Base-by-base conservation (phyloP, 2,329 filamentous ascomycete species). In the Aaosphaeria pasadenensis region DNA sequence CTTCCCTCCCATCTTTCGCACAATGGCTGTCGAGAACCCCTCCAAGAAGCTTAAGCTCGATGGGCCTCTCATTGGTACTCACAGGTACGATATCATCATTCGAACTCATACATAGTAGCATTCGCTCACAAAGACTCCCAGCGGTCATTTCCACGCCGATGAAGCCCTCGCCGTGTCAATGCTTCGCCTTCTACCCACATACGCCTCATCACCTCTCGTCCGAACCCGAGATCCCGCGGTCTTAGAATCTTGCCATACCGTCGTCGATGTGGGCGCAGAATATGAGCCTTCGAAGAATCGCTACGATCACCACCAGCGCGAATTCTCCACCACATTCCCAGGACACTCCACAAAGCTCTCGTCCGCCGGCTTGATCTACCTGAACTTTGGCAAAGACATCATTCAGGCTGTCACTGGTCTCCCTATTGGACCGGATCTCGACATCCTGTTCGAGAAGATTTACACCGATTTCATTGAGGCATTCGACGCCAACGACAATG, bases 291-390 rank as follows among this genome's bases (percentile, higher is more conserved):
- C 76, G 44, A 74, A 74, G 55, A 84, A 90, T 73, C 88, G 92
- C 62, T 99, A 89, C 78, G 94, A 99, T 74, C 94, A 99, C 77
- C 94, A 99, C 80, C 94, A 99, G 79, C 90, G 92, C 56, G 86
- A 85, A 66, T 99, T 99, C 78, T 74, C 75, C 50, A 87, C 88
- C 48, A 90, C 86, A 42, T 99, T 99, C 74, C 91, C 92, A 17
- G 82, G 82, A 51, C 87, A 88, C 64, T 70, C 74, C 46, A 99
- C 94, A 55, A 96, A 95, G 79, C 87, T 99, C 49, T 95, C 89
- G 47, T 95, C 89, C 51, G 94, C 94, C 0, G 94, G 94, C 1
- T 81, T 99, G 24, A 90, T 99, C 32, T 99, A 94, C 77, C 82
- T 96, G 80, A 92, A 97, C 77, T 97, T 95, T 71, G 94, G 94